Percentiles rank a stretch among this genome's conserved stretches.
phyloP scores from a whole-genome alignment of 768 basidiomycete species.

The Suillus fuscotomentosus region DNA sequence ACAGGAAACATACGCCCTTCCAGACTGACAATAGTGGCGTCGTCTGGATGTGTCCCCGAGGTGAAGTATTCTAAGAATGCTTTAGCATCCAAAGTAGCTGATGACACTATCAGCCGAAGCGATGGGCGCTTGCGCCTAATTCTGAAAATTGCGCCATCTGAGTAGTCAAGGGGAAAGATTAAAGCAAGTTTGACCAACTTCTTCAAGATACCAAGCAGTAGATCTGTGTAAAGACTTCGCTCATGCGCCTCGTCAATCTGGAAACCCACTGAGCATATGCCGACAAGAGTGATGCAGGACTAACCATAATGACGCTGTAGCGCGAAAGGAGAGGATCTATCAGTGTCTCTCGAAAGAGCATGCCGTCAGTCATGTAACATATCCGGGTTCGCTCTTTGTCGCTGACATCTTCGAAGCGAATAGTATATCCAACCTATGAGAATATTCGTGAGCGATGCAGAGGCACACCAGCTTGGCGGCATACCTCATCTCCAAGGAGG shows the following conservation, averaged over 20 bases:
- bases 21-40: slow-evolving; percentile 82
- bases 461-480: neutral
- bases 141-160: slow-evolving; percentile 38
- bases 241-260: slow-evolving; percentile 99
- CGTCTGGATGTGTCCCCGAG: slow-evolving; percentile 54
- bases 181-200: slow-evolving; percentile 53
- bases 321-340: slow-evolving; percentile 89
- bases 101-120: slow-evolving; percentile 89
- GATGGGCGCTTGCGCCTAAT: slow-evolving; percentile 90
- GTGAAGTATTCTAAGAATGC: slow-evolving; percentile 90
- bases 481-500: slow-evolving; percentile 83
- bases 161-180: slow-evolving; percentile 1
- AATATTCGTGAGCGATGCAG: slow-evolving; percentile 21
- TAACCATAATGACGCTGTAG: slow-evolving; percentile 94
- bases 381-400: slow-evolving; percentile 83
- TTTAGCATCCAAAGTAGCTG: slow-evolving; percentile 92
- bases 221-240: slow-evolving; percentile 91
- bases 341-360: slow-evolving; percentile 93
- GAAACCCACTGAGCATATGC: neutral
- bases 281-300: slow-evolving; percentile 15
- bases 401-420: slow-evolving; percentile 94
- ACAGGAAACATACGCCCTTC: slow-evolving; percentile 97
- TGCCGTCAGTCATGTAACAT: slow-evolving; percentile 96
- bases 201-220: slow-evolving; percentile 88
- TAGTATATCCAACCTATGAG: slow-evolving; percentile 90